Evolutionary conservation across 2,329 filamentous ascomycete species (phyloP).

Genomic region (Ambrosiella cleistominuta): DNA sequence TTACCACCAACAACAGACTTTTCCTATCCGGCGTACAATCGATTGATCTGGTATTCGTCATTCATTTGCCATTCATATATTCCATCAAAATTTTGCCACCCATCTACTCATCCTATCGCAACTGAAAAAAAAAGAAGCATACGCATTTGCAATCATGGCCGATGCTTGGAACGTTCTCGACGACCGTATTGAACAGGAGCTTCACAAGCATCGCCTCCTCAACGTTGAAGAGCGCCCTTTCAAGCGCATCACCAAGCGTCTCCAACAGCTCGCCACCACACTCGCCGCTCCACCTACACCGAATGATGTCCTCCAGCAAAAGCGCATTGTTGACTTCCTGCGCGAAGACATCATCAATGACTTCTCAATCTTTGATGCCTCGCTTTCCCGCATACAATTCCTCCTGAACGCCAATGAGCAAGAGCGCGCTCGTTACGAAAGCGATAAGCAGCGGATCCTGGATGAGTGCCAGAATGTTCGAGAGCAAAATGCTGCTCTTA

Average conservation of each 20-base stretch:
- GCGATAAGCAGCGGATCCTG: conserved; percentile 63
- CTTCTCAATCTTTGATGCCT: conserved; percentile 74
- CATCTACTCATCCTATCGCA: background rate
- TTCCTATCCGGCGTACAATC: background rate
- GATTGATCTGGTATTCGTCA: background rate
- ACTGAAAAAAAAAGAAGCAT: background rate
- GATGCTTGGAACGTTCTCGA: conserved; percentile 49
- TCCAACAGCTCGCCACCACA: conserved; percentile 35
- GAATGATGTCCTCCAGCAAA: conserved; percentile 13
- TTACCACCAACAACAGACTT: too few species aligned
- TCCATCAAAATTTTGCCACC: background rate
- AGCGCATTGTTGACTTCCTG: conserved; percentile 45
- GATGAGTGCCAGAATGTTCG: conserved; percentile 61
- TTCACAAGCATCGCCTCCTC: conserved; percentile 74
- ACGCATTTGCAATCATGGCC: conserved; percentile 19
- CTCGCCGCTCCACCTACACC: conserved; percentile 48
- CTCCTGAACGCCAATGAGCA: conserved; percentile 65
- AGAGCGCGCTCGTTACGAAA: conserved; percentile 68
- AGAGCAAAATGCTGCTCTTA: conserved; percentile 54
- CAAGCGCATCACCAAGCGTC: conserved; percentile 68
- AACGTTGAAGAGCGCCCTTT: conserved; percentile 87
- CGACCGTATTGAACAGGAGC: conserved; percentile 59
- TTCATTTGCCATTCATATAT: background rate
- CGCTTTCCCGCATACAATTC: conserved; percentile 74
- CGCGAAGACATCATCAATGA: conserved; percentile 74